These are phyloP conservation scores for Penicillium waksmanii DNA, from an alignment of 495 filamentous ascomycete genomes.

Conservation along the genomic window DNA sequence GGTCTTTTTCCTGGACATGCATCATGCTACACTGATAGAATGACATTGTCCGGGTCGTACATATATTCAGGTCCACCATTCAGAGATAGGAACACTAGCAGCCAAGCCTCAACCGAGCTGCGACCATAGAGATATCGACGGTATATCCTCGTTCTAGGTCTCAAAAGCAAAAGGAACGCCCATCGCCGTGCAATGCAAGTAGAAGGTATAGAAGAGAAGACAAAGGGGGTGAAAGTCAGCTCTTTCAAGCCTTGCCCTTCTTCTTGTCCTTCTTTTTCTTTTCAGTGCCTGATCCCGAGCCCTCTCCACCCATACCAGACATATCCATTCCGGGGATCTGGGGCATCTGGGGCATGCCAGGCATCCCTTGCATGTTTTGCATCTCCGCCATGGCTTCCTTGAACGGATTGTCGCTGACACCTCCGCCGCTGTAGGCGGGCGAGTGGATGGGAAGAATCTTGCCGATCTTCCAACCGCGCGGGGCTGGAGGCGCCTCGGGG, in stretches of 20 bases:
- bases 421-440: constrained; percentile 87
- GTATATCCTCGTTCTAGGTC: constrained; percentile 20
- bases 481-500: constrained; percentile 72
- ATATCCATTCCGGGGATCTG: constrained; percentile 48
- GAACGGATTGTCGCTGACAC: constrained; percentile 93
- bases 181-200: constrained; percentile 43
- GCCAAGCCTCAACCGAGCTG: neutral
- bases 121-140: constrained; percentile 20
- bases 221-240: constrained; percentile 2
- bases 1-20: neutral
- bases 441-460: constrained; percentile 82
- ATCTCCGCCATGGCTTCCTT: constrained; percentile 98
- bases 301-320: constrained; percentile 40
- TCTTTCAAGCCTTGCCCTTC: constrained; percentile 47
- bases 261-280: constrained; percentile 58
- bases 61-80: constrained; percentile 9
- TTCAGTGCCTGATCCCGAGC: constrained; percentile 43
- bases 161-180: constrained; percentile 35
- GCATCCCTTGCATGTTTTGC: constrained; percentile 62
- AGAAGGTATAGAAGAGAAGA: constrained; percentile 19
- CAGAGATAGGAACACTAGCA: neutral
- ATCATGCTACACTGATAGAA: constrained; percentile 2
- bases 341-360: constrained; percentile 51
- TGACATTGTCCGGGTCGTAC: constrained; percentile 16
- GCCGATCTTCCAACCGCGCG: constrained; percentile 90